Evolutionary conservation across 2,329 filamentous ascomycete species (phyloP).

Genomic region (Aspergillus tubingensis): DNA sequence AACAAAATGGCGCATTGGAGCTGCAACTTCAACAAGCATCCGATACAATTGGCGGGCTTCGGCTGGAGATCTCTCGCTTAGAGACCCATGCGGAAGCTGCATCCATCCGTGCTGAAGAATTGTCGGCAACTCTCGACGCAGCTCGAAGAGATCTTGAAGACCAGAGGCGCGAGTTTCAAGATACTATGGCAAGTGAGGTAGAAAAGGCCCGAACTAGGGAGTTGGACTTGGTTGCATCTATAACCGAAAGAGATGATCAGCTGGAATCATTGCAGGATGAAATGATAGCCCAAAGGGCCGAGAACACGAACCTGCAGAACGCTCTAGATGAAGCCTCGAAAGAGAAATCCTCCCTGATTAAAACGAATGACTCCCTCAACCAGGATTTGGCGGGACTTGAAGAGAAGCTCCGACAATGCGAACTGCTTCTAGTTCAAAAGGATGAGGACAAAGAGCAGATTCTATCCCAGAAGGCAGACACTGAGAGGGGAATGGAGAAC

Average conservation of each 20-base stretch:
- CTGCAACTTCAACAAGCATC: conserved; percentile 38
- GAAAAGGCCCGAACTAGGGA: conserved; percentile 42
- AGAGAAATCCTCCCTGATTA: conserved; percentile 25
- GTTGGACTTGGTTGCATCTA: conserved; percentile 44
- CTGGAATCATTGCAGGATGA: conserved; percentile 46
- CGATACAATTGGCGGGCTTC: conserved; percentile 40
- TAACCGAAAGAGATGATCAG: conserved; percentile 49
- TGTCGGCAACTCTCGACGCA: conserved; percentile 36
- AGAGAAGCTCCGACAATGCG: conserved; percentile 25
- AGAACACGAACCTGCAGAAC: conserved; percentile 25
- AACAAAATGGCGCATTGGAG: conserved; percentile 41
- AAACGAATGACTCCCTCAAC: conserved; percentile 26
- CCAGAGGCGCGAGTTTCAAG: conserved; percentile 35
- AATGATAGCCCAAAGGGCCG: conserved; percentile 26
- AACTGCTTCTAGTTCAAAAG: conserved; percentile 24
- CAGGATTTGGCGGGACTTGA: conserved; percentile 28
- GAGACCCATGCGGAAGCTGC: conserved; percentile 39
- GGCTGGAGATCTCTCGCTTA: conserved; percentile 43
- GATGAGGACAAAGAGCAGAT: conserved; percentile 29
- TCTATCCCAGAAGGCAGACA: conserved; percentile 22
- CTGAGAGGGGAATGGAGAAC: conserved; percentile 18
- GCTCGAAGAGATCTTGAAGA: conserved; percentile 41
- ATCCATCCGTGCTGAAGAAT: conserved; percentile 40
- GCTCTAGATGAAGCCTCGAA: conserved; percentile 26
- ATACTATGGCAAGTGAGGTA: conserved; percentile 27